Percentiles rank a stretch among this genome's conserved stretches.
These are phyloP conservation scores for Xylariaceae sp. DNA, from an alignment of 2,329 filamentous ascomycete species.

Conservation along the genomic window DNA sequence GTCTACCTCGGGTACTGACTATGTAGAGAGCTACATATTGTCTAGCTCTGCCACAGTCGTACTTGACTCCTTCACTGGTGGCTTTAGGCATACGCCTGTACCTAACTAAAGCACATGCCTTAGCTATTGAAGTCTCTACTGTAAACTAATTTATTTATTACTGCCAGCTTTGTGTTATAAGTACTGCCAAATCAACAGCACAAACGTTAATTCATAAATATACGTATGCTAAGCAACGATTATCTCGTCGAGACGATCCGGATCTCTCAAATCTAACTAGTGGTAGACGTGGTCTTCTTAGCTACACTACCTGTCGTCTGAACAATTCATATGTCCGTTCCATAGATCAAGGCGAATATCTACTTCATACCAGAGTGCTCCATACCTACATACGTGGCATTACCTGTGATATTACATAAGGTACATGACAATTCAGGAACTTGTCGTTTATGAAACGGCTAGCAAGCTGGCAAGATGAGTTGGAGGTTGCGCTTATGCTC, in stretches of 20 bases:
- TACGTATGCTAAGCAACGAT: background rate
- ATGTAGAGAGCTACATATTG: background rate
- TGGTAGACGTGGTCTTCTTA: background rate
- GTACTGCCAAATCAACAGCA: background rate
- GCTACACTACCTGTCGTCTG: background rate
- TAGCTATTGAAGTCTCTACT: too few relatives aligned
- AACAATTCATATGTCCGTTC: too few relatives aligned
- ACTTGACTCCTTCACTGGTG: too few relatives aligned
- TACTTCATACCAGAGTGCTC: background rate
- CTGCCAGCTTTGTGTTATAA: too few relatives aligned
- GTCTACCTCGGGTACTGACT: too few relatives aligned
- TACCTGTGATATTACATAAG: background rate
- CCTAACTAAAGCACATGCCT: too few relatives aligned
- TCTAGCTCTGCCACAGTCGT: background rate
- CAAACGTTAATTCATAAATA: background rate
- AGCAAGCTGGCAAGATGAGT: background rate
- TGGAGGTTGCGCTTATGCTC: background rate
- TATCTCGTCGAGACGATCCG: background rate
- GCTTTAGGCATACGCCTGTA: too few relatives aligned
- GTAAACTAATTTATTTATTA: too few relatives aligned
- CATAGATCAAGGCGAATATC: background rate
- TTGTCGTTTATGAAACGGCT: background rate
- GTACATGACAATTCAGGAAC: background rate
- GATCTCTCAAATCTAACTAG: background rate
- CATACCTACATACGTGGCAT: background rate